These are phyloP conservation scores for Colletotrichum scovillei DNA, from an alignment of 2,329 filamentous ascomycete species.

Conservation along the genomic window DNA sequence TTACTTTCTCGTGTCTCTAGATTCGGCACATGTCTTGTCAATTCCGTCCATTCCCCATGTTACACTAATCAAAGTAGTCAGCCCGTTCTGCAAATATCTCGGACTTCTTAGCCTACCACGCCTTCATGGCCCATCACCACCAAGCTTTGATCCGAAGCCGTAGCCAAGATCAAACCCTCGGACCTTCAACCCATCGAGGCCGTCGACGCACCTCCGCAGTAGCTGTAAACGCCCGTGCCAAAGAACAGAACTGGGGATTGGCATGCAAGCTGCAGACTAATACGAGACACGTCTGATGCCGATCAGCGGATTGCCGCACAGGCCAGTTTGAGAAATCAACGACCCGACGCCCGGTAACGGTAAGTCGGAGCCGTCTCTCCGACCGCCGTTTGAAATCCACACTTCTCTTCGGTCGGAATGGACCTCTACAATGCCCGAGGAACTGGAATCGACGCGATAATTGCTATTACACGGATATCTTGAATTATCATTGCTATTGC, in stretches of 20 bases:
- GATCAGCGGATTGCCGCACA: slow-evolving; percentile 21
- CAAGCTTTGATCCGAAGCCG: neutral
- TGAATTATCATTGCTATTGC: slow-evolving; percentile 5
- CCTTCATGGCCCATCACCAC: neutral
- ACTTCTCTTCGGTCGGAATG: neutral
- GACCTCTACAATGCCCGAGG: neutral
- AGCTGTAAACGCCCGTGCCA: neutral
- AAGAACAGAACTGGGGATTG: slow-evolving; percentile 7
- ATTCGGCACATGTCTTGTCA: neutral
- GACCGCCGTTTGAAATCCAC: neutral
- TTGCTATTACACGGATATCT: slow-evolving; percentile 5
- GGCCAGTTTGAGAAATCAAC: slow-evolving; percentile 2
- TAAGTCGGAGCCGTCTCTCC: neutral
- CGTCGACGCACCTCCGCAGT: neutral
- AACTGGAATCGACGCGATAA: neutral
- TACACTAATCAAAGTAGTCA: neutral
- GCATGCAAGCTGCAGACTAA: slow-evolving; percentile 27
- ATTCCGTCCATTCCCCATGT: neutral
- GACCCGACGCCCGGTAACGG: neutral
- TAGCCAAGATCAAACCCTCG: neutral
- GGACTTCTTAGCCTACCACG: neutral
- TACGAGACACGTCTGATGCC: slow-evolving; percentile 26
- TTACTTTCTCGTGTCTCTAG: neutral
- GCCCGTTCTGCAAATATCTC: neutral
- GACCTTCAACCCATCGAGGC: neutral